These are phyloP conservation scores for Priceomyces fermenticarens DNA, from an alignment of 805 yeast species.

Conservation along the genomic window DNA sequence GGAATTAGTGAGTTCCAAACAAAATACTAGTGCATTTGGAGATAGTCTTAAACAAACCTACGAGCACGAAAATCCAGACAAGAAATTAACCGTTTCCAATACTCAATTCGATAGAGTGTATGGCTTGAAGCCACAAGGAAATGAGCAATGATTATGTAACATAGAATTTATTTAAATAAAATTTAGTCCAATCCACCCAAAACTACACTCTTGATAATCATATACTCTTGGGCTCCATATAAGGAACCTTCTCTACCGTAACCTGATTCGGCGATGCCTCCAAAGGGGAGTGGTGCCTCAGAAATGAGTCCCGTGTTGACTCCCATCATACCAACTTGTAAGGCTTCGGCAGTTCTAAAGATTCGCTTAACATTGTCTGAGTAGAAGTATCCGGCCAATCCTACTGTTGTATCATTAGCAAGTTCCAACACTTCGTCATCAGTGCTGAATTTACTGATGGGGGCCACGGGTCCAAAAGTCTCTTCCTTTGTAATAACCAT, in stretches of 20 bases:
- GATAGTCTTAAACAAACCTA: conserved; percentile 12
- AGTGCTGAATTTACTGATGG: conserved; percentile 60
- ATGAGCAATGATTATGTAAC: too few species aligned
- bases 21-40: conserved; percentile 13
- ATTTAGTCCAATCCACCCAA: conserved; percentile 31
- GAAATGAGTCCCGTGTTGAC: conserved; percentile 72
- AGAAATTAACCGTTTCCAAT: conserved; percentile 14
- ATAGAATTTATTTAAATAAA: conserved; percentile 11
- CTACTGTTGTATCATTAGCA: conserved; percentile 70
- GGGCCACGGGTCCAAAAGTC: conserved; percentile 80
- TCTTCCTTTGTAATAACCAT: conserved; percentile 66
- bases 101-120: conserved; percentile 6
- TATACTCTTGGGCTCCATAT: conserved; percentile 61
- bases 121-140: neutral
- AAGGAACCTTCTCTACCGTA: conserved; percentile 69
- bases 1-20: conserved; percentile 12
- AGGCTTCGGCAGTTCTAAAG: conserved; percentile 60
- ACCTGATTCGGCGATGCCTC: conserved; percentile 67
- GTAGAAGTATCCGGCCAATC: conserved; percentile 76
- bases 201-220: conserved; percentile 59
- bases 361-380: conserved; percentile 53
- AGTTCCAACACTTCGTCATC: conserved; percentile 59
- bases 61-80: conserved; percentile 13
- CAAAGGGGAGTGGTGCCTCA: conserved; percentile 56
- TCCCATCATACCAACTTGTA: conserved; percentile 81